Evolutionary conservation across 2,329 filamentous ascomycete genomes (phyloP), one percentile per base, ranked within the genome.

Genomic region (Aquanectria penicillioides): DNA sequence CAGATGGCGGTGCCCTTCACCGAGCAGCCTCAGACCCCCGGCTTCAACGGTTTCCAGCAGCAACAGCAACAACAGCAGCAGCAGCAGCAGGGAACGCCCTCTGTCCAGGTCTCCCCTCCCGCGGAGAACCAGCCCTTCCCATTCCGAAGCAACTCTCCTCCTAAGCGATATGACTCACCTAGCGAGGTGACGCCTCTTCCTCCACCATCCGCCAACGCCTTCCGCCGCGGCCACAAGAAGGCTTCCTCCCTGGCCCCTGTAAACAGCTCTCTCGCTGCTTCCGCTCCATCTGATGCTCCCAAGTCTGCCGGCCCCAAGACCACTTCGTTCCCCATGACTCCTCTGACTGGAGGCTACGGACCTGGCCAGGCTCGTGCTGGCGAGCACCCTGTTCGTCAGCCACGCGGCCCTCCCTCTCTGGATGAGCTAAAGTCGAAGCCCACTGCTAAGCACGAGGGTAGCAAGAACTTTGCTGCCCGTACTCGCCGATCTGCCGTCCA

Each of bases 401-500:
- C 95, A 49, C 92, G 93, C 64, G 94, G 94, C 5, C 95, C 95
- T 20, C 95, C 95, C 12, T 88, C 92, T 12, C 84, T 98, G 47
- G 95, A 99, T 67, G 95, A 99, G 79, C 87, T 99, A 59, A 87
- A 90, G 71, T 85, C 89, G 17, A 95, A 94, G 78, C 95, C 95
- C 2, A 98, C 94, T 8, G 89, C 92, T 66, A 97, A 93, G 80
- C 87, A 94, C 64, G 94, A 98, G 75, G 95, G 94, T 20, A 97
- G 94, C 87, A 89, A 97, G 86, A 99, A 99, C 81, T 99, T 99
- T 78, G 91, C 91, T 10, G 89, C 93, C 54, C 93, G 95, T 61
- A 94, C 96, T 71, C 93, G 95, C 59, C 93, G 94, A 64, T 93
- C 91, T 69, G 95, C 95, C 22, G 89, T 99, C 38, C 89, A 94